These are phyloP conservation scores for Dissophora ornata DNA, from an alignment of 192 early-diverging fungal species.

Conservation along the genomic window DNA sequence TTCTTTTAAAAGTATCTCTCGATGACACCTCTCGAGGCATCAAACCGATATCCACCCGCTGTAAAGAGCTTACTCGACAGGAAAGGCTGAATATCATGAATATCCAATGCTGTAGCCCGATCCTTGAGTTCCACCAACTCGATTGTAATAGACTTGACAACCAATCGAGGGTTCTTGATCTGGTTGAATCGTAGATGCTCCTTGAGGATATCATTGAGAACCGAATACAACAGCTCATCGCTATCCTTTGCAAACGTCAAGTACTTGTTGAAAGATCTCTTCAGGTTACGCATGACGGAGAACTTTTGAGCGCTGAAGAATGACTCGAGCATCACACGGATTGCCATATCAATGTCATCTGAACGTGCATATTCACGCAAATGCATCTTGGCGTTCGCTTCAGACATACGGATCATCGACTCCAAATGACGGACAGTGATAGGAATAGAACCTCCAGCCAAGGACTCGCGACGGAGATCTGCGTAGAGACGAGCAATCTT, in stretches of 20 bases:
- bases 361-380: slow-evolving; percentile 89
- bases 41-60: slow-evolving; percentile 55
- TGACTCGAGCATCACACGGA: slow-evolving; percentile 85
- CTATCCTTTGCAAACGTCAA: slow-evolving; percentile 79
- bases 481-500: slow-evolving; percentile 91
- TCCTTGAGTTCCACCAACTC: slow-evolving; percentile 73
- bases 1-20: slow-evolving; percentile 49
- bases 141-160: slow-evolving; percentile 70
- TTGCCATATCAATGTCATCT: slow-evolving; percentile 94
- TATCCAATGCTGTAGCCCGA: slow-evolving; percentile 67
- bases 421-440: slow-evolving; percentile 92
- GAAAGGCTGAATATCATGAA: slow-evolving; percentile 73
- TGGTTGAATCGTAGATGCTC: slow-evolving; percentile 83
- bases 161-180: slow-evolving; percentile 63
- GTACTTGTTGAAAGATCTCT: slow-evolving; percentile 86
- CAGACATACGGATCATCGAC: slow-evolving; percentile 86
- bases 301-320: slow-evolving; percentile 96
- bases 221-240: slow-evolving; percentile 82
- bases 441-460: slow-evolving; percentile 77
- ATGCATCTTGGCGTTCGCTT: slow-evolving; percentile 96
- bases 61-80: slow-evolving; percentile 65
- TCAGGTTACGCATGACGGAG: slow-evolving; percentile 86
- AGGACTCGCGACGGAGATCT: slow-evolving; percentile 90
- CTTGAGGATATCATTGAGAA: slow-evolving; percentile 77
- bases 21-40: slow-evolving; percentile 53